These are phyloP conservation scores for Multifurca ochricompacta DNA, from an alignment of 768 basidiomycete genomes.

Conservation along the genomic window DNA sequence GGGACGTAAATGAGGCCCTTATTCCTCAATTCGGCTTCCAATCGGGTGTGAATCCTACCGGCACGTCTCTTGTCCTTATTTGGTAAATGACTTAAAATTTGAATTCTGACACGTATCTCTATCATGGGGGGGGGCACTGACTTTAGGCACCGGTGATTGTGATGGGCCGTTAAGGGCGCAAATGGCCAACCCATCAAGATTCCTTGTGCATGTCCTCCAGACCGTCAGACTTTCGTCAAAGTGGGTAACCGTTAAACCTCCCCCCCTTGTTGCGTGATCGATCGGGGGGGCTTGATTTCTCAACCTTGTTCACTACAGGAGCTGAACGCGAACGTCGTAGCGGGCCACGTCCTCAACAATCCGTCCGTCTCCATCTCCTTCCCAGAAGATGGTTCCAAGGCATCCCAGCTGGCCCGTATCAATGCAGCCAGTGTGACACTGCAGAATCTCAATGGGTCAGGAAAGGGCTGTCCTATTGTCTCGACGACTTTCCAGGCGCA, in stretches of 20 bases:
- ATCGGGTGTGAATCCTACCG: conserved; percentile 54
- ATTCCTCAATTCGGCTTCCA: conserved; percentile 49
- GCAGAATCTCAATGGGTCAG: conserved; percentile 64
- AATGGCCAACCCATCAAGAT: conserved; percentile 51
- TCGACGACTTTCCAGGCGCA: conserved; percentile 50
- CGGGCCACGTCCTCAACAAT: conserved; percentile 11
- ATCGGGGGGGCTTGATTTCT: background rate
- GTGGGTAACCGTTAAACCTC: conserved; percentile 29
- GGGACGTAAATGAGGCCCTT: conserved; percentile 11
- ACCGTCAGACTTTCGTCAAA: conserved; percentile 42
- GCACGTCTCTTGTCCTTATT: conserved; percentile 27
- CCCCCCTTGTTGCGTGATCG: background rate
- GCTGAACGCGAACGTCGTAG: conserved; percentile 14
- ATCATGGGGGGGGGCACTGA: too few species aligned
- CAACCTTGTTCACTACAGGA: conserved; percentile 23
- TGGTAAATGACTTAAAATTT: background rate
- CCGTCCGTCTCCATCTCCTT: conserved; percentile 29
- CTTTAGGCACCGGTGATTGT: conserved; percentile 61
- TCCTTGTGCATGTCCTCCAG: conserved; percentile 60
- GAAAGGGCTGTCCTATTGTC: conserved; percentile 55
- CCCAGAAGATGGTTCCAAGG: conserved; percentile 35
- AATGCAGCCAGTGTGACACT: conserved; percentile 54
- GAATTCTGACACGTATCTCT: background rate
- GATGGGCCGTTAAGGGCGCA: conserved; percentile 54
- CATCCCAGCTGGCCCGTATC: conserved; percentile 37